Evolutionary conservation across 2,329 filamentous ascomycete species (phyloP), one percentile per base, ranked within the genome.

Genomic region (Berkeleyomyces basicola): DNA sequence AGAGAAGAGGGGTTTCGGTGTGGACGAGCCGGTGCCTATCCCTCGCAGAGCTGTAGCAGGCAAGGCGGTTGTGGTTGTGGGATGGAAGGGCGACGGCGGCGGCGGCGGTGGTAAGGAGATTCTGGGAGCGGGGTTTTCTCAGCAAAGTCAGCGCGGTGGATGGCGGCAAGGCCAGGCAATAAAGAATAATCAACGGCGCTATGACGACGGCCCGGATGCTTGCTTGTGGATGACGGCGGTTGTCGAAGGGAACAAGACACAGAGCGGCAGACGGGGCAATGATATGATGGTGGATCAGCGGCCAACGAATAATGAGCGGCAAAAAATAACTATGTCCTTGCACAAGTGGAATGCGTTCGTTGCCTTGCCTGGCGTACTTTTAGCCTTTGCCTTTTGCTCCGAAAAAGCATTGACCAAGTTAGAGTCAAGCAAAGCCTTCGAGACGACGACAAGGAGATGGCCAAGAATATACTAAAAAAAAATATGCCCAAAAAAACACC

Each of bases 121-220:
- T 31, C 33, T 59, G 58, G 58, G 59, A 51, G 40, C 43, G 59
- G 44, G 42, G 59, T 31, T 59, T 42, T 59, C 43, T 59, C 31
- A 23, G 23, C 23, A 23, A 23, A 23, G 23, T 23, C 23, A 23
- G 23, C 23, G 23, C 23, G 23, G 23, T 2, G 23, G 23, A 23
- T 23, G 23, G 23, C 23, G 23, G 23, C 23, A 23, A 23, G 23
- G 23, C 23, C 23, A 23, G 23, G 57, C 43, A 36, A 46, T 33
- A 46, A 55, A 37, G 51, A 39, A 55, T 55, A 55, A 55, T 55
- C 51, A 14, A 14, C n/a, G 51, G 36, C 31, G 33, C 33, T 55
- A 37, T 36, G 36, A 16, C 9, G 51, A 55, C 37, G 33, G 51
- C 51, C 51, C 33, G n/a, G 51, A n/a, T 36, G 51, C 11, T 37